Conservation (phyloP, 768 basidiomycete genomes). For the Termitomyces sp. region DNA sequence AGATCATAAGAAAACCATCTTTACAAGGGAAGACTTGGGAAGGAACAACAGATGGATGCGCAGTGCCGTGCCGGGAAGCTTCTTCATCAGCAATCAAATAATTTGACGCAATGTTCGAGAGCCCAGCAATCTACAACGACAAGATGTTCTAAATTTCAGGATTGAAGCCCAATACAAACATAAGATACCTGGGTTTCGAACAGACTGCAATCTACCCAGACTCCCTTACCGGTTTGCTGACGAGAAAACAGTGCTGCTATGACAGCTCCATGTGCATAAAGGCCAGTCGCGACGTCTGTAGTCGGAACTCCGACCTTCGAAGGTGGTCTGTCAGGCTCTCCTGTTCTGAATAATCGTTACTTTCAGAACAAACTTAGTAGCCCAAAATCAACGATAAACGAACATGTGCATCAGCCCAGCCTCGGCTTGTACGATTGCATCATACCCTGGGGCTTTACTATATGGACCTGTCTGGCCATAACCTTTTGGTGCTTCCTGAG, state of each 20-base stretch:
- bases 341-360: constrained; percentile 57
- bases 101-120: constrained; percentile 92
- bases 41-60: constrained; percentile 91
- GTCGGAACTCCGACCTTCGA: constrained; percentile 95
- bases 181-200: constrained; percentile 81
- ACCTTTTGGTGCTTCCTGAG: constrained; percentile 21
- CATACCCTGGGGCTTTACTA: constrained; percentile 80
- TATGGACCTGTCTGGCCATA: constrained; percentile 86
- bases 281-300: constrained; percentile 84
- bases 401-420: constrained; percentile 95
- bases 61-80: constrained; percentile 85
- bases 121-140: constrained; percentile 69
- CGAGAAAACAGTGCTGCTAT: constrained; percentile 87
- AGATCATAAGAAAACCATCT: constrained; percentile 90
- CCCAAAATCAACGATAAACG: constrained; percentile 24
- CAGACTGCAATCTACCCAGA: constrained; percentile 90
- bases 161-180: neutral
- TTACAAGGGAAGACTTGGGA: constrained; percentile 89
- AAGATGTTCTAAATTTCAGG: neutral
- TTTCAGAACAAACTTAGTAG: constrained; percentile 6
- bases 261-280: constrained; percentile 91
- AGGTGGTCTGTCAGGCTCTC: constrained; percentile 82
- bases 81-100: constrained; percentile 86
- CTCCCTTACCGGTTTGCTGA: constrained; percentile 80
- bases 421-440: constrained; percentile 84